Base-by-base conservation (phyloP, 441 rosid genomes). In the Erysimum pusillum region DNA sequence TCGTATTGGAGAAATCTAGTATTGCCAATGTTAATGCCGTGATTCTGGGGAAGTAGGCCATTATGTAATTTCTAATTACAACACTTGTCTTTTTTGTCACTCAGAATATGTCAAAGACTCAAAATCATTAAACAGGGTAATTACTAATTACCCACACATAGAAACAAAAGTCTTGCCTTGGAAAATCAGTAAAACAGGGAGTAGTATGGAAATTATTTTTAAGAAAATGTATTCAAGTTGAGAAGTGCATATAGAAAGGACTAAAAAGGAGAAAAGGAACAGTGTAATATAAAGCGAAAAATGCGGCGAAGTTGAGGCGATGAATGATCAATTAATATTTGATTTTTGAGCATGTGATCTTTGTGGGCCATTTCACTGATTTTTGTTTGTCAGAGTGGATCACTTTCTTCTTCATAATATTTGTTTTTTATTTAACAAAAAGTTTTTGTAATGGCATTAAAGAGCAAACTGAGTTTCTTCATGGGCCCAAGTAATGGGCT, bases 11-110 rank as follows among this genome's bases (percentile, higher is more conserved):
- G 42, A 52, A 25, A 62, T 31, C 52, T 56, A 41, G 53, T 42
- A 61, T 56, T 51, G 36, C 69, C 80, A 57, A 12, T 11, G 32
- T 54, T 63, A n/a, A 63, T 63, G 76, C 65, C 80, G 80, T 69
- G 35, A 76, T 70, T 69, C 4, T 63, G 7, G 80, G 80, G 66
- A 39, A 54, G 22, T 32, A 64, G 57, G 46, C n/a, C 38, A 63
- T 13, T 1, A 22, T 17, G 25, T 61, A 54, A 12, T 69, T 22
- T 14, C 12, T 20, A 59, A 41, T 68, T 51, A 41, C 22, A 12
- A 36, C 17, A 45, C 70, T 65, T 46, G 20, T 18, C 39, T 22
- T 39, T 32, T 18, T 67, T 53, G 10, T 10, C 44, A 5, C n/a
- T 15, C 15, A 22, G 60, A 25, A 25, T 57, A 18, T 53, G 35